These are phyloP conservation scores for Jatropha multifida DNA, from an alignment of 441 rosid genomes.

Conservation along the genomic window DNA sequence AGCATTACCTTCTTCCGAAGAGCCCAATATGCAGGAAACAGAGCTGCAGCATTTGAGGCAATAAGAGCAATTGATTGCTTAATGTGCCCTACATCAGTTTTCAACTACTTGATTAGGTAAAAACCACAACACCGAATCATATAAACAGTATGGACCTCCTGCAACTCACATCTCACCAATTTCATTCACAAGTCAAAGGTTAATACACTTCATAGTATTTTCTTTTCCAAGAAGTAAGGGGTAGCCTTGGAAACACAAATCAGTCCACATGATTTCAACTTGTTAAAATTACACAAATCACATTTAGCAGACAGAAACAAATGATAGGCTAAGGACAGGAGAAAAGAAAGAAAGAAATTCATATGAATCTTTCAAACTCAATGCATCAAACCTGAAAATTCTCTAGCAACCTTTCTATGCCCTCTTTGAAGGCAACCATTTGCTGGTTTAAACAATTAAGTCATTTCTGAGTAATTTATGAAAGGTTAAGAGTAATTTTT, in stretches of 20 bases:
- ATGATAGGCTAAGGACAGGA: not conserved
- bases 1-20: slow-evolving; percentile 74
- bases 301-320: not conserved
- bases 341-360: not conserved
- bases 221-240: not conserved
- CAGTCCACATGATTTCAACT: not conserved
- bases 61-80: slow-evolving; percentile 83
- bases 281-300: not conserved
- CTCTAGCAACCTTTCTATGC: not conserved
- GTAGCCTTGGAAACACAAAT: not conserved
- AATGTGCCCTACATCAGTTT: slow-evolving; percentile 65
- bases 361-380: slow-evolving; percentile 1
- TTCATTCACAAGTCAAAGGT: slow-evolving; percentile 10
- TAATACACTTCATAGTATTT: slow-evolving; percentile 8
- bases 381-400: not conserved
- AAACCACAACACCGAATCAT: slow-evolving; percentile 13
- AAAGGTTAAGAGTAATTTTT: not conserved
- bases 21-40: slow-evolving; percentile 91
- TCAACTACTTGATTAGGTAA: slow-evolving; percentile 29
- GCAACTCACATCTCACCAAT: slow-evolving; percentile 13
- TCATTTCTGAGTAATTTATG: not conserved
- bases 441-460: not conserved
- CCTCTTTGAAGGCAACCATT: slow-evolving; percentile 7
- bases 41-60: slow-evolving; percentile 86
- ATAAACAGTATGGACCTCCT: not conserved